A percentile compares a stretch with the other conserved stretches of the same genome.
Conservation (phyloP, 768 basidiomycete species). For the Naematelia aurantialba region DNA sequence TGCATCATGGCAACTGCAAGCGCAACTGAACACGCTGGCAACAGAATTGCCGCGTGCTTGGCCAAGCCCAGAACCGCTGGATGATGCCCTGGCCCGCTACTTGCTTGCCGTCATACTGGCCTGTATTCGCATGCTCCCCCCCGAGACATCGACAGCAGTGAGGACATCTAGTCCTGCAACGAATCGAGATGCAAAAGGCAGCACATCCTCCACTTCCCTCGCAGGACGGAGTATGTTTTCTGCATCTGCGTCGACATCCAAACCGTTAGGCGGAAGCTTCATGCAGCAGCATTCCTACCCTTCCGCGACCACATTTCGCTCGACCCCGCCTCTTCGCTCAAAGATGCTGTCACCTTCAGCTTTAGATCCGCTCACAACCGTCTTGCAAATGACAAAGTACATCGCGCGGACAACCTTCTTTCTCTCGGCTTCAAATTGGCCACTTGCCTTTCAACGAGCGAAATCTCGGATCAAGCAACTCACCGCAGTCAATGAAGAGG, state of each 20-base stretch:
- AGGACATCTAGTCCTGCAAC: conserved; percentile 24
- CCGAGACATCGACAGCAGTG: conserved; percentile 6
- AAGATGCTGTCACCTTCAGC: conserved; percentile 13
- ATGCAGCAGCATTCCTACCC: conserved; percentile 24
- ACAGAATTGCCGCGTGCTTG: conserved; percentile 52
- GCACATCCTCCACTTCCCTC: conserved; percentile 14
- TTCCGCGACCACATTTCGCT: conserved; percentile 11
- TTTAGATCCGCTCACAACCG: conserved; percentile 3
- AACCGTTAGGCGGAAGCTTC: conserved; percentile 11
- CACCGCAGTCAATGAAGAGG: conserved; percentile 54
- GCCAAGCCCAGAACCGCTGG: conserved; percentile 68
- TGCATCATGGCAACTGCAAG: conserved; percentile 64
- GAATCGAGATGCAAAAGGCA: conserved; percentile 13
- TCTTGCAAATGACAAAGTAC: conserved; percentile 30
- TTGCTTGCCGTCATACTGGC: conserved; percentile 75
- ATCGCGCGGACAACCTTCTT: conserved; percentile 70
- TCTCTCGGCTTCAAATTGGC: conserved; percentile 84
- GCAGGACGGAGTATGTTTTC: conserved; percentile 1
- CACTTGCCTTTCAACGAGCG: conserved; percentile 67
- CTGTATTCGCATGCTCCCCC: conserved; percentile 70
- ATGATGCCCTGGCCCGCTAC: conserved; percentile 77
- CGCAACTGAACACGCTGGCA: conserved; percentile 51
- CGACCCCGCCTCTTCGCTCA: conserved; percentile 5
- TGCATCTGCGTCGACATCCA: conserved; percentile 5
- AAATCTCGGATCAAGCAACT: conserved; percentile 66